A percentile compares a stretch with the other conserved stretches of the same genome.
These are phyloP conservation scores for Kwoniella mangroviensis DNA, from an alignment of 768 basidiomycete genomes.

Conservation along the genomic window DNA sequence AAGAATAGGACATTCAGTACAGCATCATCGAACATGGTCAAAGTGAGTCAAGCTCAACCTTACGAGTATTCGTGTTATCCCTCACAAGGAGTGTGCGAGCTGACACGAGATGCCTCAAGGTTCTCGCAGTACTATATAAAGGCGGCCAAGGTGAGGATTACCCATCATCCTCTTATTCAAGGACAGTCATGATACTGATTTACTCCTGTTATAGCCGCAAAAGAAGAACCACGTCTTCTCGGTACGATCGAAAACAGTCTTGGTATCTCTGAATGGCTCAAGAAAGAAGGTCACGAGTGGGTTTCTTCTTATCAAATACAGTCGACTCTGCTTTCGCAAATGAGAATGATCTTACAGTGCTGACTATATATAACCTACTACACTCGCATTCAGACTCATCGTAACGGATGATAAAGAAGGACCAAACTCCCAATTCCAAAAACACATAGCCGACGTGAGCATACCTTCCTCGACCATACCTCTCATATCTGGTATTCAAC, in stretches of 20 bases:
- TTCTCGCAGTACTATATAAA: conserved; percentile 42
- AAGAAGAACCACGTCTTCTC: conserved; percentile 54
- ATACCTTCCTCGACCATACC: neutral
- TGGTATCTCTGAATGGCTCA: conserved; percentile 72
- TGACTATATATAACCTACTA: too few relatives aligned
- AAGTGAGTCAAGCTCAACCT: conserved; percentile 16
- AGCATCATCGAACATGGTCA: conserved; percentile 33
- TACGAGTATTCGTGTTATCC: too few relatives aligned
- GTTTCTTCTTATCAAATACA: conserved; percentile 5
- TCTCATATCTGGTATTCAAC: neutral
- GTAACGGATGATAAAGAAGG: conserved; percentile 85
- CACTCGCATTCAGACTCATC: conserved; percentile 57
- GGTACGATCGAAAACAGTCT: conserved; percentile 64
- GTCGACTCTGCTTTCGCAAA: too few relatives aligned
- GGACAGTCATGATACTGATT: conserved; percentile 12
- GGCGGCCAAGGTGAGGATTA: conserved; percentile 38
- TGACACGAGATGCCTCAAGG: conserved; percentile 12
- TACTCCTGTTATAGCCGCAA: conserved; percentile 36
- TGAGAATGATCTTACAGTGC: too few relatives aligned
- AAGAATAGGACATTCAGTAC: conserved; percentile 6
- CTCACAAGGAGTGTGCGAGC: neutral
- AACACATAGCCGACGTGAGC: conserved; percentile 76
- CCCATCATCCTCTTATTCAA: conserved; percentile 20
- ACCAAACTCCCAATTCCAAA: conserved; percentile 77
- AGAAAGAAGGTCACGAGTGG: conserved; percentile 72